phyloP scores from a whole-genome alignment of 306 rosid species.

The Cyclanthera cordifolia region DNA sequence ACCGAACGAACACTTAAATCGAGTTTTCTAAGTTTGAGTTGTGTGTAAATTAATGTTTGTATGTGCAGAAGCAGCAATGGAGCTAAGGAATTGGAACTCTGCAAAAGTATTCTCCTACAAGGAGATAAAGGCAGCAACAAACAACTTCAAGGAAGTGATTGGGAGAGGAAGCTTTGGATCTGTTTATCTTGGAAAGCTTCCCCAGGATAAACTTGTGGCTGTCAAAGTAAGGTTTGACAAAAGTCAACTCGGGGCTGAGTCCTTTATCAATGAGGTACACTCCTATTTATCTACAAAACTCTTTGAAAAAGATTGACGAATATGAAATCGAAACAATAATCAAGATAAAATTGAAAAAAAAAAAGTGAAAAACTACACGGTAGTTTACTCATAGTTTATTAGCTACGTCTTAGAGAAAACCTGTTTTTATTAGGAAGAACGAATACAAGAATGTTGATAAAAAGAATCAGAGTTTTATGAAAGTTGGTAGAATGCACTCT shows the following conservation, averaged over 20 bases:
- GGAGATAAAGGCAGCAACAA: slow-evolving; percentile 71
- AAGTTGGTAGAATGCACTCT: no score
- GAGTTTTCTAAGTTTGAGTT: not conserved
- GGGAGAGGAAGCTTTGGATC: slow-evolving; percentile 93
- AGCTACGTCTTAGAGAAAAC: no score
- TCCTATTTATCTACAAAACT: not conserved
- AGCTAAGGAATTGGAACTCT: slow-evolving; percentile 67
- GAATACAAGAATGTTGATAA: no score
- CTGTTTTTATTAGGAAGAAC: no score
- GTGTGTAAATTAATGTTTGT: not conserved
- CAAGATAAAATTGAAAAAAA: no score
- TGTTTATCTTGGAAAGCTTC: slow-evolving; percentile 78
- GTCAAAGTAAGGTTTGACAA: slow-evolving; percentile 86
- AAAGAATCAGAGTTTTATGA: no score
- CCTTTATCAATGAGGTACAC: slow-evolving; percentile 82
- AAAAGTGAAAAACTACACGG: no score
- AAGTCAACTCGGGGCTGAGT: slow-evolving; percentile 76
- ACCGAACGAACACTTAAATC: not conserved
- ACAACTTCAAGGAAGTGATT: slow-evolving; percentile 64
- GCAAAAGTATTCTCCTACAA: slow-evolving; percentile 66
- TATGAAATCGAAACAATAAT: no score
- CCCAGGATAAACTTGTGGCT: slow-evolving; percentile 57
- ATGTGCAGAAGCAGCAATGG: slow-evolving; percentile 32
- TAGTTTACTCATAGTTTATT: no score
- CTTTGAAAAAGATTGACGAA: no score